Conservation (phyloP, 768 basidiomycete species). For the Trametes cingulata region DNA sequence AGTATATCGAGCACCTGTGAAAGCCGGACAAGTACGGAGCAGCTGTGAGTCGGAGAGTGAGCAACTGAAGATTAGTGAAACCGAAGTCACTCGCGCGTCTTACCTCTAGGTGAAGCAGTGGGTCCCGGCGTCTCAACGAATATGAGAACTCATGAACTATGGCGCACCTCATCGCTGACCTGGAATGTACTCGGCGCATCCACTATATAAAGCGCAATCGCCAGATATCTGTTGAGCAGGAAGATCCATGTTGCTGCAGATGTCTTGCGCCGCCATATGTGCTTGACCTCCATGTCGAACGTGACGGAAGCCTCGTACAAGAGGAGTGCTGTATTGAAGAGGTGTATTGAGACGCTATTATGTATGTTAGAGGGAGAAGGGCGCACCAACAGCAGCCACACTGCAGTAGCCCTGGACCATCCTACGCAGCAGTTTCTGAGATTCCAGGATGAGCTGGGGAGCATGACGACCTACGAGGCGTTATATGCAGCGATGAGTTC, state of each 20-base stretch:
- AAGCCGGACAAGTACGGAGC: not conserved
- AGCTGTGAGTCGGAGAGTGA: not conserved
- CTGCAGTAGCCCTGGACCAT: not conserved
- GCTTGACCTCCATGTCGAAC: not conserved
- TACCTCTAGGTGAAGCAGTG: too few species aligned
- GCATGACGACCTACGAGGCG: not conserved
- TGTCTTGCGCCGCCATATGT: slow-evolving; percentile 4
- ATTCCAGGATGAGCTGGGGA: not conserved
- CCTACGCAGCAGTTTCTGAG: not conserved
- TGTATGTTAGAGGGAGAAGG: not conserved
- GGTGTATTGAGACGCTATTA: not conserved
- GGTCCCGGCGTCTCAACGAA: too few species aligned
- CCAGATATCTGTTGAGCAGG: slow-evolving; percentile 6
- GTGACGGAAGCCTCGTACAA: slow-evolving; percentile 9
- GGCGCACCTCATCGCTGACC: not conserved
- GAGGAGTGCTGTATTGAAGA: not conserved
- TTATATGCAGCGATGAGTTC: not conserved
- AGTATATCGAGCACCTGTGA: slow-evolving; percentile 12
- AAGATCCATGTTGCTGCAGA: slow-evolving; percentile 12
- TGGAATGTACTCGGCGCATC: not conserved
- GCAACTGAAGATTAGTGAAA: too few species aligned
- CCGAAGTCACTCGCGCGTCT: too few species aligned
- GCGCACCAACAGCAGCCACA: not conserved
- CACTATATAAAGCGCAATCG: not conserved
- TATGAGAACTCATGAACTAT: too few species aligned